These are phyloP conservation scores for Neurospora sp. DNA, from an alignment of 495 filamentous ascomycete species.

Conservation along the genomic window DNA sequence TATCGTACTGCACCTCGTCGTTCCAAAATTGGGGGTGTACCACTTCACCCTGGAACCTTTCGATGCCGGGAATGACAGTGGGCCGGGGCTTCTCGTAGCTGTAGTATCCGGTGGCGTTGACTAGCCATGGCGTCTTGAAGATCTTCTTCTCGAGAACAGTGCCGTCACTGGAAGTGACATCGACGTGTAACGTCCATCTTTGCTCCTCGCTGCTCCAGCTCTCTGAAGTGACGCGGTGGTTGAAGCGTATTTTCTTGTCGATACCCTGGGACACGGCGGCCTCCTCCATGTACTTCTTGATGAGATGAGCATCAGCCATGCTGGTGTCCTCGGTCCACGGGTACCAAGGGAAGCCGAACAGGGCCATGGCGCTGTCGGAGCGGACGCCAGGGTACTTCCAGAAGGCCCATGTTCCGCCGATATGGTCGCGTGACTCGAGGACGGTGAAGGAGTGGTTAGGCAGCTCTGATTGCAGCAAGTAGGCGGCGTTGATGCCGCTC, in stretches of 20 bases:
- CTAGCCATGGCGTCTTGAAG: constrained; percentile 45
- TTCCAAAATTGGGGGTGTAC: constrained; percentile 60
- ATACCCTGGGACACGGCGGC: constrained; percentile 51
- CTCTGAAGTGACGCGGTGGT: constrained; percentile 43
- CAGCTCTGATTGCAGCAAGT: constrained; percentile 52
- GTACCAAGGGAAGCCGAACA: constrained; percentile 59
- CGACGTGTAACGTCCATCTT: constrained; percentile 51
- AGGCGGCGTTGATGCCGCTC: constrained; percentile 66
- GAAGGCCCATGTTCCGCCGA: constrained; percentile 66
- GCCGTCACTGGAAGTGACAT: constrained; percentile 28
- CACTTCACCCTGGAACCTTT: constrained; percentile 44
- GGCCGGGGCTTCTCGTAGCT: constrained; percentile 51
- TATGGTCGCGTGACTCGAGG: constrained; percentile 47
- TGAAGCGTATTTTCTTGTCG: constrained; percentile 48
- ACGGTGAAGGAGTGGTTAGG: constrained; percentile 49
- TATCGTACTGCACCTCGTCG: constrained; percentile 35
- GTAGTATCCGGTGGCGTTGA: constrained; percentile 60
- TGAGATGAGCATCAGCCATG: constrained; percentile 51
- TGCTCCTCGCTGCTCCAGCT: constrained; percentile 54
- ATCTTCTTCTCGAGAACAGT: constrained; percentile 23
- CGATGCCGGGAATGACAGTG: constrained; percentile 48
- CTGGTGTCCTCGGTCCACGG: constrained; percentile 50
- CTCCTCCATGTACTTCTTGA: constrained; percentile 53
- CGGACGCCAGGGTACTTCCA: constrained; percentile 63
- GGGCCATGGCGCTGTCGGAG: constrained; percentile 56